These are phyloP conservation scores for Coffea canephora DNA, from an alignment of 257 asterid species.

Conservation along the genomic window DNA sequence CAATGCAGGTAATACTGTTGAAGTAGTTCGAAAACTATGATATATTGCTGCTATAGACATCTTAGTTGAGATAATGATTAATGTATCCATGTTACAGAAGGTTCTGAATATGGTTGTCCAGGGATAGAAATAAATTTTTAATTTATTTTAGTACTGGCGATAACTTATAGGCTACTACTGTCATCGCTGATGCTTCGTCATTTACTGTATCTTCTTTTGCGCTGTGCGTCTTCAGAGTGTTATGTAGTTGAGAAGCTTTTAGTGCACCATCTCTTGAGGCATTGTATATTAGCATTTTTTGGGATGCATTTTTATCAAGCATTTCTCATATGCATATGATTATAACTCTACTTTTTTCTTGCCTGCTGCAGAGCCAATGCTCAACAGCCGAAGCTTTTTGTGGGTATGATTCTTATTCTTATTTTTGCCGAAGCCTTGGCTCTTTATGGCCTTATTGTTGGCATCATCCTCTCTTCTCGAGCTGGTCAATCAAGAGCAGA, in stretches of 20 bases:
- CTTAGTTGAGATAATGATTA: neutral
- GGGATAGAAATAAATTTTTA: neutral
- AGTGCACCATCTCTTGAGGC: neutral
- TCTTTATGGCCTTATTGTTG: constrained; percentile 76
- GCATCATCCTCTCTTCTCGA: constrained; percentile 87
- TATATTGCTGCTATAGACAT: neutral
- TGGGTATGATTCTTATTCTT: constrained; percentile 82
- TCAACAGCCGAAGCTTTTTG: constrained; percentile 81
- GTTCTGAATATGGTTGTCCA: neutral
- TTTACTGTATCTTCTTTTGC: neutral
- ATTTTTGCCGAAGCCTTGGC: constrained; percentile 81
- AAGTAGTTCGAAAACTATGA: neutral
- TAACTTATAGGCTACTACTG: neutral
- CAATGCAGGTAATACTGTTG: neutral
- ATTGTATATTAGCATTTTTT: neutral
- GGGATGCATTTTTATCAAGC: neutral
- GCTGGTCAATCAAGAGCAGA: constrained; percentile 93
- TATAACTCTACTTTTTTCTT: constrained; percentile 5
- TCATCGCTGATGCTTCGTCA: neutral
- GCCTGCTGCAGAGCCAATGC: constrained; percentile 63
- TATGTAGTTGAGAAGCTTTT: neutral
- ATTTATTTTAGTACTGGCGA: neutral
- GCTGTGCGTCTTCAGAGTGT: neutral
- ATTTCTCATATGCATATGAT: constrained; percentile 9
- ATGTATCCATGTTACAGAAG: neutral